Evolutionary conservation across 768 basidiomycete species (phyloP), one percentile per base, ranked within the genome.

Genomic region (Suillus ampliporus): DNA sequence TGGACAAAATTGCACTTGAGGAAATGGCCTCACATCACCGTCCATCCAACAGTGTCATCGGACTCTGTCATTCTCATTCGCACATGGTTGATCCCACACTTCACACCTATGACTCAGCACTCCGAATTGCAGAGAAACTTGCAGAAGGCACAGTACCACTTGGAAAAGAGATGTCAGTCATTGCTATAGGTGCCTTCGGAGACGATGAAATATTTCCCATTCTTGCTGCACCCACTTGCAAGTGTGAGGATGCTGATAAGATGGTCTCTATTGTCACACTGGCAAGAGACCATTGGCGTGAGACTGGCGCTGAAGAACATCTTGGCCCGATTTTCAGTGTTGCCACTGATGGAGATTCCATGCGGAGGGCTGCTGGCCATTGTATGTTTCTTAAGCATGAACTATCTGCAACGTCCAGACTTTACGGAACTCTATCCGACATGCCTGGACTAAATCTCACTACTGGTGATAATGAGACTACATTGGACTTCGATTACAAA

Each of bases 1-100:
- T 64, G 11, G 68, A 69, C 37, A 57, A 69, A 40, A 61, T 63
- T 23, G 64, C 64, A 5, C 19, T 67, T 11, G 68, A 69, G 47
- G 64, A 69, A 50, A 37, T 21, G 0, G 64, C 64, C 10, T 8
- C n/a, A 44, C 51, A 67, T 41, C 59, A 62, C 34, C 56, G 23
- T 19, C 34, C 63, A 9, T 44, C 23, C 7, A 64, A 68, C 28
- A 56, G 51, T 28, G 48, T 64, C 14, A 53, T 54, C 21, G 66
- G 68, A 1, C 54, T 69, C 7, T 69, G 66, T 56, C 60, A 58
- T 46, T 28, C 40, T 2, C 68, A 69, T 48, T 58, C 66, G 0
- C 14, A 37, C 6, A 1, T 5, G 15, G 34, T 65, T 3, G 28
- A 54, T 19, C 15, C 64, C 0, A 23, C 23, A 7, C 26, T 63